Conservation (phyloP, 2,329 filamentous ascomycete genomes). For the Didymellaceae sp. region DNA sequence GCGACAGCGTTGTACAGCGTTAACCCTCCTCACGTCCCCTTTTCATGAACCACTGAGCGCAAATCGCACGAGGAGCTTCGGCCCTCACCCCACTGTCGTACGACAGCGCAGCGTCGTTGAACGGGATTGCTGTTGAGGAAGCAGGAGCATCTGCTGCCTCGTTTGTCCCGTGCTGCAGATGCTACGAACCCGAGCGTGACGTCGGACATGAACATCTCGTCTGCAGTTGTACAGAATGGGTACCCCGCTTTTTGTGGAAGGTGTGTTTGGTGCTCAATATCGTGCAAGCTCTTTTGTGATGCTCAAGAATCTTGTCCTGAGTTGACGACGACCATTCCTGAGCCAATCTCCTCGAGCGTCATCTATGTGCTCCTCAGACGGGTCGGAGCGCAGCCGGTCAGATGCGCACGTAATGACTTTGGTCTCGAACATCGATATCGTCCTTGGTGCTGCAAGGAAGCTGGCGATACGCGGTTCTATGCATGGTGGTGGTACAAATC, state of each 20-base stretch:
- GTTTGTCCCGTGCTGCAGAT: slow-evolving; percentile 16
- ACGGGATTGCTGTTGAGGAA: slow-evolving; percentile 7
- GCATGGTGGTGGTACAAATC: slow-evolving; percentile 18
- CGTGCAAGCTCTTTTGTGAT: slow-evolving; percentile 1
- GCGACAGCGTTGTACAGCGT: slow-evolving; percentile 14
- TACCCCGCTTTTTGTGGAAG: slow-evolving; percentile 14
- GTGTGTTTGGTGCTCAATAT: not conserved
- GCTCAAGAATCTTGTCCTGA: not conserved
- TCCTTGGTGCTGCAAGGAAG: slow-evolving; percentile 17
- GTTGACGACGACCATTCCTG: not conserved
- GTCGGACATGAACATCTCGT: slow-evolving; percentile 10
- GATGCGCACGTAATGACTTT: slow-evolving; percentile 9
- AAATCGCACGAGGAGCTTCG: slow-evolving; percentile 9
- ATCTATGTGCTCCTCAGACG: not conserved
- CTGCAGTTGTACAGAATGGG: slow-evolving; percentile 2
- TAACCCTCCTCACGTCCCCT: slow-evolving; percentile 5
- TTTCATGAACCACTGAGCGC: slow-evolving; percentile 6
- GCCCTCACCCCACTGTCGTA: slow-evolving; percentile 4
- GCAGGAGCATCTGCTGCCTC: slow-evolving; percentile 13
- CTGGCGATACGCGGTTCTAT: slow-evolving; percentile 18
- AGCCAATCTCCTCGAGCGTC: not conserved
- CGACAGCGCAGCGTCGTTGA: slow-evolving; percentile 11
- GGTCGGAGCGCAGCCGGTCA: not conserved
- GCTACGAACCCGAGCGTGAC: slow-evolving; percentile 11
- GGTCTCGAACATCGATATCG: slow-evolving; percentile 15